Evolutionary conservation across 1,284 basidiomycete genomes (phyloP).

Genomic region (Coriolopsis trogii): DNA sequence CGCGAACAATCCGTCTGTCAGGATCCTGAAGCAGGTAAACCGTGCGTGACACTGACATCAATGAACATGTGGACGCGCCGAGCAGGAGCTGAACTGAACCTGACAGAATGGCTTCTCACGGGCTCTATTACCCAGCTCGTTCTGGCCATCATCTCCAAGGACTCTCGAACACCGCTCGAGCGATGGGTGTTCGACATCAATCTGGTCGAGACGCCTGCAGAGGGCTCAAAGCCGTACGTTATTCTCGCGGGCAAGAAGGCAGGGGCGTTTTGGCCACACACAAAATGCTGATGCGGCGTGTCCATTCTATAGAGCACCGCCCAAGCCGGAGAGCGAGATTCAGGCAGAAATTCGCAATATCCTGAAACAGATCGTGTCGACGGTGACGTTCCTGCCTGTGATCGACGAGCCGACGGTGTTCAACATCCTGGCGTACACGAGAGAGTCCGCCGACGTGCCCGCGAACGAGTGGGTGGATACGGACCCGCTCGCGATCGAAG

Average conservation of each 20-base stretch:
- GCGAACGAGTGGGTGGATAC: conserved; percentile 94
- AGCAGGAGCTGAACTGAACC: conserved; percentile 6
- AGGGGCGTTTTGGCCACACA: too few relatives aligned
- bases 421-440: conserved; percentile 95
- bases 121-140: conserved; percentile 92
- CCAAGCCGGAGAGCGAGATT: conserved; percentile 89
- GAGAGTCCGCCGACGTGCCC: conserved; percentile 84
- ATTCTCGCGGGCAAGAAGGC: neutral
- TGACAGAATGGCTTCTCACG: conserved; percentile 86
- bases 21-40: conserved; percentile 89
- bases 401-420: conserved; percentile 95
- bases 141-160: conserved; percentile 94
- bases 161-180: conserved; percentile 89
- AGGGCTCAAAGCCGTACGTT: conserved; percentile 53
- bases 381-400: conserved; percentile 93
- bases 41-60: conserved; percentile 73
- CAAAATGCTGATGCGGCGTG: too few relatives aligned
- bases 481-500: conserved; percentile 93
- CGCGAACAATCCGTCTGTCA: conserved; percentile 40
- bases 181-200: conserved; percentile 99
- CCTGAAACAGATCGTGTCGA: conserved; percentile 97
- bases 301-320: conserved; percentile 42
- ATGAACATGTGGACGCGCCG: too few relatives aligned
- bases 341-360: conserved; percentile 98
- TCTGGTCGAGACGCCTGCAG: conserved; percentile 62